Evolutionary conservation across 75 land plant genomes (phyloP).

Genomic region (Larix kaempferi): DNA sequence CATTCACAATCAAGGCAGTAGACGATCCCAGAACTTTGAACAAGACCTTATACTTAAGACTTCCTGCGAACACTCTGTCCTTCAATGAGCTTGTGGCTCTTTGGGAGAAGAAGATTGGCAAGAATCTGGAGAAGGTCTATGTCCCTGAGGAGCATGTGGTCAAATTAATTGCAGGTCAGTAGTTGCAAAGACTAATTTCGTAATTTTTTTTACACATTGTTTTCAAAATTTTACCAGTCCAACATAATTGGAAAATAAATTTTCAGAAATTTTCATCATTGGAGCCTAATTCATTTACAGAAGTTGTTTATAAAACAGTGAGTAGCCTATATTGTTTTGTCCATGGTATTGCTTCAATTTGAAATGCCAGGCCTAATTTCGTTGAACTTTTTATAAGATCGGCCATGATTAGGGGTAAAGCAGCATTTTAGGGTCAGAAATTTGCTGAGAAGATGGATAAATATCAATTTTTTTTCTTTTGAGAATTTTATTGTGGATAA

Average conservation of each 20-base stretch:
- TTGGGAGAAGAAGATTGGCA: slow-evolving; percentile 52
- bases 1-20: slow-evolving; percentile 37
- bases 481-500: neutral
- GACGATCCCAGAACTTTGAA: slow-evolving; percentile 61
- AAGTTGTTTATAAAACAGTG: neutral
- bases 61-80: slow-evolving; percentile 34
- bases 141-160: neutral
- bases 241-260: neutral
- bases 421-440: neutral
- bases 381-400: too few species aligned
- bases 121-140: neutral
- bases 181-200: neutral
- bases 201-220: neutral
- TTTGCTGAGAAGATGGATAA: neutral
- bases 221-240: neutral
- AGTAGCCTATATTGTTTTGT: neutral
- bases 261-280: neutral
- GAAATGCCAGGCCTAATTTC: neutral
- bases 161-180: neutral
- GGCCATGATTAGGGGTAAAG: neutral
- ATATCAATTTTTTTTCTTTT: too few species aligned
- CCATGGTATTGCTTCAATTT: neutral
- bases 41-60: slow-evolving; percentile 46
- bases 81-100: slow-evolving; percentile 42
- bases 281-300: neutral